phyloP scores from a whole-genome alignment of 805 yeast species.

The Candida sanyiensis region DNA sequence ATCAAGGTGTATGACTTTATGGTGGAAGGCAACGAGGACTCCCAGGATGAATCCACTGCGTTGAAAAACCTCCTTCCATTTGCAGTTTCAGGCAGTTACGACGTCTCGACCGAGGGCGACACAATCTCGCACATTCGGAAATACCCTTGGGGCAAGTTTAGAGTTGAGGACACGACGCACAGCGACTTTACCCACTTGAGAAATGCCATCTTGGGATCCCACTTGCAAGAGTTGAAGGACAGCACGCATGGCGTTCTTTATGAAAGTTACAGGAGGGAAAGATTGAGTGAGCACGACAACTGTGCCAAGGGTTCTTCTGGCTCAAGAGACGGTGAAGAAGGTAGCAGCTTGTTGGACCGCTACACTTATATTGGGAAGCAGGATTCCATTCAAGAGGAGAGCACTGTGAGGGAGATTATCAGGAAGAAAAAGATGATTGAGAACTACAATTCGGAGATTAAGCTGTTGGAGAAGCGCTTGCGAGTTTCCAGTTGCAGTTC shows the following conservation, averaged over 20 bases:
- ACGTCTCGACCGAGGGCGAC: conserved; percentile 24
- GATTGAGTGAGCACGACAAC: conserved; percentile 35
- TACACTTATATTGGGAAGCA: neutral
- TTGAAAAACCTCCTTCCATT: conserved; percentile 53
- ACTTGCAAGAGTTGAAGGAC: conserved; percentile 77
- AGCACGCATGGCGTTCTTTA: conserved; percentile 69
- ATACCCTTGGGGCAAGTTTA: conserved; percentile 67
- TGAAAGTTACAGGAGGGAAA: conserved; percentile 73
- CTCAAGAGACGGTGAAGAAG: conserved; percentile 3
- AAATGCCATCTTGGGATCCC: conserved; percentile 69
- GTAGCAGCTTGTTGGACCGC: conserved; percentile 4
- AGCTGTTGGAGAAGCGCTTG: conserved; percentile 15
- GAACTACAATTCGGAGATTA: conserved; percentile 17
- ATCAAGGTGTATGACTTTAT: conserved; percentile 66
- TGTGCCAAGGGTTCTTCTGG: neutral
- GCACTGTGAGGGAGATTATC: conserved; percentile 16
- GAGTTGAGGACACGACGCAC: conserved; percentile 48
- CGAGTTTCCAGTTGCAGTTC: conserved; percentile 7
- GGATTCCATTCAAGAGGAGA: conserved; percentile 5
- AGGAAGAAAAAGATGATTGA: conserved; percentile 18
- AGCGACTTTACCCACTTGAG: conserved; percentile 69
- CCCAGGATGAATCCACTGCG: conserved; percentile 26
- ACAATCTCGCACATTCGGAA: conserved; percentile 43
- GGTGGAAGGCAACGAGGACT: conserved; percentile 19
- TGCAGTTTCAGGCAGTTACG: conserved; percentile 58